Percentiles rank a stretch among this genome's conserved stretches.
These are phyloP conservation scores for Exophiala alcalophila DNA, from an alignment of 2,329 filamentous ascomycete species.

Conservation along the genomic window DNA sequence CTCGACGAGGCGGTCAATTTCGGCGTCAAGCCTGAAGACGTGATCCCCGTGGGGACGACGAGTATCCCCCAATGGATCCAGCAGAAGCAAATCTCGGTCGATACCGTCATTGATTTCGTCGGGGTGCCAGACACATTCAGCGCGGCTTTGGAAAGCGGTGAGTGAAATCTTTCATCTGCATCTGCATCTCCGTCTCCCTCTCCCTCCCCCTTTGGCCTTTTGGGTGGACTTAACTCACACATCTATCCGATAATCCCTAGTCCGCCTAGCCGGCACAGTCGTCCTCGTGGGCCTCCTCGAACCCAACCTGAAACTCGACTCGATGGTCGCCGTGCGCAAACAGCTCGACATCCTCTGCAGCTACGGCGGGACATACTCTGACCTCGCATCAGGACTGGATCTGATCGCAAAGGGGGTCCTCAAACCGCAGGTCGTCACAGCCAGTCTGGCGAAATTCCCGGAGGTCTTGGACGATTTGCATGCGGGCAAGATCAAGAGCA, in stretches of 20 bases:
- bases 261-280: conserved; percentile 14
- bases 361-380: conserved; percentile 16
- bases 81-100: conserved; percentile 4
- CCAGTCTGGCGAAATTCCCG: conserved; percentile 14
- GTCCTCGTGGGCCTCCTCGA: conserved; percentile 19
- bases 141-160: conserved; percentile 12
- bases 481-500: conserved; percentile 22
- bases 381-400: conserved; percentile 14
- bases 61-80: conserved; percentile 11
- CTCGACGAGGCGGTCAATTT: conserved; percentile 21
- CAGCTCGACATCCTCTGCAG: conserved; percentile 17
- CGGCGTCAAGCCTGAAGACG: conserved; percentile 12
- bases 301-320: conserved; percentile 6
- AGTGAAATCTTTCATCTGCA: too few relatives aligned
- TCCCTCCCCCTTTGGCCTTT: too few relatives aligned
- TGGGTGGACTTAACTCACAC: too few relatives aligned
- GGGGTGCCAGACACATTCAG: conserved; percentile 16
- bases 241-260: conserved; percentile 7
- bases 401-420: conserved; percentile 15
- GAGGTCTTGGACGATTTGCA: conserved; percentile 17
- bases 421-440: conserved; percentile 17
- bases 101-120: conserved; percentile 20
- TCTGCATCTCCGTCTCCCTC: too few relatives aligned
- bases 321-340: conserved; percentile 7
- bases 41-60: conserved; percentile 8